Evolutionary conservation across 225 moss, liverwort and hornwort species (phyloP), one percentile per base, ranked within the genome.

Genomic region (Pseudisothecium myosuroides): DNA sequence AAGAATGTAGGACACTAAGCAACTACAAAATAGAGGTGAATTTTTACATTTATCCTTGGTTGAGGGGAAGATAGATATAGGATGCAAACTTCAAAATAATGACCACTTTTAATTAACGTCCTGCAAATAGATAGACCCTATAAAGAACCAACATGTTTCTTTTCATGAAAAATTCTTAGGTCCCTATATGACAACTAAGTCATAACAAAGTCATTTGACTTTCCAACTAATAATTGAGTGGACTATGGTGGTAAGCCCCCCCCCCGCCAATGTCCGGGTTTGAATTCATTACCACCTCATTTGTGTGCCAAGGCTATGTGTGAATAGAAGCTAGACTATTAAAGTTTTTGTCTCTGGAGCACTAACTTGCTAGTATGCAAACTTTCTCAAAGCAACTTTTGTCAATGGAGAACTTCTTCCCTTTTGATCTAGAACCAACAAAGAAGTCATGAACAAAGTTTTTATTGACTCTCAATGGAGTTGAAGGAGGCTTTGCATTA

Each of bases 261-360:
- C 3, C 10, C 4, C 17, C 0, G 0, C 17, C 3, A 28, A 45
- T 2, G 0, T 6, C 3, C 0, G 0, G 2, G 6, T 28, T 45
- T 73, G 45, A 17, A 45, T 0, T 28, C 45, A 28, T 45, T 17
- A 28, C 17, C 28, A 73, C 17, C 5, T 45, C 17, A 17, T 17
- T 28, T 6, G 28, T 45, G 16, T 6, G 0, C 14, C 41, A 69
- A 24, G 14, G 23, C 4, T n/a, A n/a, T n/a, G n/a, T n/a, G n/a
- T n/a, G n/a, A n/a, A n/a, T n/a, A n/a, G n/a, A n/a, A n/a, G n/a
- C 10, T 45, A 45, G 9, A 43, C 6, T 17, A 41, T 27, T 3
- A 26, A 2, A 26, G 1, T 28, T 27, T 73, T 10, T 73, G 1
- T 17, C 26, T 72, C 1, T 28, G 0, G 3, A 72, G 27, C 3